Evolutionary conservation across 306 rosid species (phyloP).

Genomic region (Casuarina cunninghamiana): DNA sequence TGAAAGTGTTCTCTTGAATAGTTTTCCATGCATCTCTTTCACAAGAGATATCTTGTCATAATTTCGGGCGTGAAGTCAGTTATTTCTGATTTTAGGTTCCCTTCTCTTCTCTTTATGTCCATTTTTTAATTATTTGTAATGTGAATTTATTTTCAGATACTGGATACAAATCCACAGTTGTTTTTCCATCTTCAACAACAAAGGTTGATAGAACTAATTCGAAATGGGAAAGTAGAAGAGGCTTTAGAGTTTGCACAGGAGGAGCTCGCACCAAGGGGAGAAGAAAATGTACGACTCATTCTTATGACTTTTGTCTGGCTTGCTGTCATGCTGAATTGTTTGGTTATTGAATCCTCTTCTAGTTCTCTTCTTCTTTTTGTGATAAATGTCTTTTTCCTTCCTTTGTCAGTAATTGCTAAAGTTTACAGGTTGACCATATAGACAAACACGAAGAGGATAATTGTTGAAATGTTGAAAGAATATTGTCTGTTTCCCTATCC

Average conservation of each 20-base stretch:
- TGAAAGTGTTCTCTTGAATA: neutral
- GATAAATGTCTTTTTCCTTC: no score
- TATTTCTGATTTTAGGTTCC: neutral
- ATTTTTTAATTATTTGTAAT: constrained; percentile 8
- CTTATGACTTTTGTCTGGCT: constrained; percentile 12
- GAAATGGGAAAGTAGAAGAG: constrained; percentile 88
- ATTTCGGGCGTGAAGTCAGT: neutral
- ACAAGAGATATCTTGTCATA: neutral
- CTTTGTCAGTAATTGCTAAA: no score
- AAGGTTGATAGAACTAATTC: constrained; percentile 83
- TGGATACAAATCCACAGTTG: constrained; percentile 91
- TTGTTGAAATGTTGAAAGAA: no score
- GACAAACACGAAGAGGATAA: no score
- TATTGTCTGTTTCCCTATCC: constrained; percentile 4
- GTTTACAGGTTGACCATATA: no score
- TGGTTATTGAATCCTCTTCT: constrained; percentile 13
- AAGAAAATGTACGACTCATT: constrained; percentile 74
- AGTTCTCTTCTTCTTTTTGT: no score
- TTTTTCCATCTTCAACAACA: constrained; percentile 96
- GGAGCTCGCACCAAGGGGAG: constrained; percentile 97
- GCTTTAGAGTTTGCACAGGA: constrained; percentile 97
- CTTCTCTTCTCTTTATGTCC: neutral
- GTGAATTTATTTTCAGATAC: constrained; percentile 61
- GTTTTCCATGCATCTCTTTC: neutral
- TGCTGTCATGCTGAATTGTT: constrained; percentile 13